These are phyloP conservation scores for Penicillium pulvis DNA, from an alignment of 495 filamentous ascomycete genomes.

Conservation along the genomic window DNA sequence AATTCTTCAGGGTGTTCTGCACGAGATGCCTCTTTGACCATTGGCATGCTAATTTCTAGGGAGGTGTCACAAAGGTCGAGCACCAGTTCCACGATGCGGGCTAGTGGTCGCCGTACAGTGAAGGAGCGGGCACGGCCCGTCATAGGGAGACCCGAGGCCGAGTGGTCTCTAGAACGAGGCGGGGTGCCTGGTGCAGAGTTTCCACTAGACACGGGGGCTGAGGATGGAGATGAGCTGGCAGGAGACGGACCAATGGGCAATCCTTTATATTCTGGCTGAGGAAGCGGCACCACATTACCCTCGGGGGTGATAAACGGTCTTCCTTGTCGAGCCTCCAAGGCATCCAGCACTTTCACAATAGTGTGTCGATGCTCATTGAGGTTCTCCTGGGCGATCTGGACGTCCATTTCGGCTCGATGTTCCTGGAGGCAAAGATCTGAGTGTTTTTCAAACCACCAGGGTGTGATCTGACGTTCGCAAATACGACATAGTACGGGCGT, in stretches of 20 bases:
- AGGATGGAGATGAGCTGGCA: constrained; percentile 52
- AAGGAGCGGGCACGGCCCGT: constrained; percentile 80
- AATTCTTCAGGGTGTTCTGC: constrained; percentile 68
- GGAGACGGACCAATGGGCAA: constrained; percentile 76
- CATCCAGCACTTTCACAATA: constrained; percentile 95
- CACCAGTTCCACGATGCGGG: constrained; percentile 90
- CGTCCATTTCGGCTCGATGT: constrained; percentile 95
- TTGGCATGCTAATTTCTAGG: constrained; percentile 89
- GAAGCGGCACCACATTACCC: constrained; percentile 41
- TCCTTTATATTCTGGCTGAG: constrained; percentile 87
- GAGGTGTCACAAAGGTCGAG: constrained; percentile 95
- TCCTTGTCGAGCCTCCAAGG: constrained; percentile 78
- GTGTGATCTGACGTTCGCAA: constrained; percentile 95
- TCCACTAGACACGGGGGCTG: constrained; percentile 62
- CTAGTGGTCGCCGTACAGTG: constrained; percentile 83
- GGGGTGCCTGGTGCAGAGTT: constrained; percentile 70
- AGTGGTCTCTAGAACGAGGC: constrained; percentile 78
- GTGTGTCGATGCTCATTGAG: constrained; percentile 90
- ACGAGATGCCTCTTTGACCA: constrained; percentile 75
- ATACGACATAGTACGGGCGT: constrained; percentile 92
- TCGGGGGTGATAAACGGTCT: constrained; percentile 64
- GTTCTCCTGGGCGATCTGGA: constrained; percentile 90
- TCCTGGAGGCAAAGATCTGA: constrained; percentile 95
- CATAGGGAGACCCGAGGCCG: constrained; percentile 70
- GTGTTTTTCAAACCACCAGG: constrained; percentile 99